phyloP scores from a whole-genome alignment of 768 basidiomycete species.

The Tulasnella sp. region DNA sequence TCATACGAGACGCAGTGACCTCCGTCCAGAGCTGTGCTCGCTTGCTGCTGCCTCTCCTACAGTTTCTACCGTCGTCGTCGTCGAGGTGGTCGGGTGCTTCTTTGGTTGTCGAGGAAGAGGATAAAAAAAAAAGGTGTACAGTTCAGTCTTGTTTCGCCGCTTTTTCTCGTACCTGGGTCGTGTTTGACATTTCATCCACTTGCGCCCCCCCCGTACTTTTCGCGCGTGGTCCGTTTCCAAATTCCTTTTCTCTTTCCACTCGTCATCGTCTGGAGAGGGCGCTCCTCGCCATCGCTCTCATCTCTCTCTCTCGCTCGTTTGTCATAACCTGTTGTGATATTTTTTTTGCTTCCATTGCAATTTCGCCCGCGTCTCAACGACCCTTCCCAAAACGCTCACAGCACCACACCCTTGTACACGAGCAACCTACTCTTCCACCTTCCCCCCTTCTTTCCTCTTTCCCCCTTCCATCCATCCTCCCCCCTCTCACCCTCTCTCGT shows the following conservation, averaged over 20 bases:
- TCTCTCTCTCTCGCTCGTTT: neutral
- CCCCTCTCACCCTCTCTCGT: neutral
- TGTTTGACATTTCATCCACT: too few species aligned
- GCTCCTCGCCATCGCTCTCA: neutral
- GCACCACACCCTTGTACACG: conserved; percentile 9
- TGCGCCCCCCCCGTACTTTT: neutral
- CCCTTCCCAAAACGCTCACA: conserved; percentile 11
- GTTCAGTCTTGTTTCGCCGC: too few species aligned
- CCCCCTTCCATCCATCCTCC: neutral
- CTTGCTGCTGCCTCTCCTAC: too few species aligned
- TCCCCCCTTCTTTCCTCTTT: neutral
- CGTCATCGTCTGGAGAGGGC: neutral
- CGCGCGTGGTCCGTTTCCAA: neutral
- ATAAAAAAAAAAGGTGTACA: too few species aligned
- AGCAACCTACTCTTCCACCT: neutral
- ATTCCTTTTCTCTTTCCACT: neutral
- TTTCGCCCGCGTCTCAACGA: conserved; percentile 5
- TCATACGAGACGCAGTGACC: too few species aligned
- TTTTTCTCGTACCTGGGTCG: too few species aligned
- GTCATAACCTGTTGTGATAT: neutral
- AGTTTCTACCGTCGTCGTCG: too few species aligned
- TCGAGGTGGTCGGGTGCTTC: too few species aligned
- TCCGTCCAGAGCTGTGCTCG: too few species aligned
- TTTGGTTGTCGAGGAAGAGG: too few species aligned
- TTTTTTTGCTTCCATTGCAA: neutral